Percentiles rank a stretch among this genome's conserved stretches.
phyloP scores from a whole-genome alignment of 78 protist genomes.

The Dictyostelium citrinum region DNA sequence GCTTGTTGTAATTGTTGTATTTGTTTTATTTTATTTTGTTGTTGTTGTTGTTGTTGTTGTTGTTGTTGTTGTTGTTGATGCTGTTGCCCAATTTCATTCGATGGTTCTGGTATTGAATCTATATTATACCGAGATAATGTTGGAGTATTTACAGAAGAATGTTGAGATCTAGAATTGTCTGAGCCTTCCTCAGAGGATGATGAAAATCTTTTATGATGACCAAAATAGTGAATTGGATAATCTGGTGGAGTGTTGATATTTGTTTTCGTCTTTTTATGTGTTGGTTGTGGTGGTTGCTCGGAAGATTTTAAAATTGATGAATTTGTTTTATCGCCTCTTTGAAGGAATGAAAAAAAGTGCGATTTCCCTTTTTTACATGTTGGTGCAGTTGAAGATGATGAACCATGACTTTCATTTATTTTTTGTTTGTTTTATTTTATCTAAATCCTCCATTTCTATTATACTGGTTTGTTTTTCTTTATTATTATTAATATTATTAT shows the following conservation, averaged over 20 bases:
- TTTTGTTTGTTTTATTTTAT: neutral
- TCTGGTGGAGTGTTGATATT: neutral
- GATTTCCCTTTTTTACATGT: neutral
- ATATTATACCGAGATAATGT: neutral
- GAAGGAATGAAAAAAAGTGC: neutral
- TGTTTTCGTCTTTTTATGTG: neutral
- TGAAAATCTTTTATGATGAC: slow-evolving; percentile 2
- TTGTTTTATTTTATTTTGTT: no score
- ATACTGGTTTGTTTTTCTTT: neutral
- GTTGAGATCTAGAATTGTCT: neutral
- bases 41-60: neutral
- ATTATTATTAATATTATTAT: neutral
- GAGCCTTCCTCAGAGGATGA: neutral
- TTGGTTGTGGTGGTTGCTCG: neutral
- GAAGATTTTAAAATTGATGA: neutral
- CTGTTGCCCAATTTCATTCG: no score
- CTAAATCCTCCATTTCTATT: neutral
- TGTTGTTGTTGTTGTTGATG: neutral
- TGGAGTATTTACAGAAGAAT: neutral
- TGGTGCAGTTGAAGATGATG: neutral
- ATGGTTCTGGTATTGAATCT: neutral
- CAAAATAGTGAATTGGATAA: slow-evolving; percentile 7
- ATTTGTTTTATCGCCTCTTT: neutral
- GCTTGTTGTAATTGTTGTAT: neutral
- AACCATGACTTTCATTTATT: neutral